phyloP scores from a whole-genome alignment of 1,284 basidiomycete species.

The Mycosarcoma mackinlayi region DNA sequence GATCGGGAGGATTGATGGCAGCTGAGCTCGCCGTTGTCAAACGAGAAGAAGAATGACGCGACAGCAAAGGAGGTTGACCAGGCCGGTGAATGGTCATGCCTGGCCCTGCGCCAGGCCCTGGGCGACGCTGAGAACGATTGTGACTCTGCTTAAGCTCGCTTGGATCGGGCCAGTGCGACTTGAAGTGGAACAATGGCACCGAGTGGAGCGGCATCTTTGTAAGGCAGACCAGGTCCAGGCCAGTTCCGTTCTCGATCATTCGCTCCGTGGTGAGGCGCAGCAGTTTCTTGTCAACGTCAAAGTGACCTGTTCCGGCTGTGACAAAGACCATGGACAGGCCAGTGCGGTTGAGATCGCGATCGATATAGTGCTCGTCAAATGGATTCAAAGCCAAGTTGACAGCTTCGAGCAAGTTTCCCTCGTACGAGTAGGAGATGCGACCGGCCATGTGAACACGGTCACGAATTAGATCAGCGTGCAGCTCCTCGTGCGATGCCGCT shows the following conservation, averaged over 20 bases:
- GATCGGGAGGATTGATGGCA: slow-evolving; percentile 48
- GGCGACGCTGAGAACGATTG: slow-evolving; percentile 20
- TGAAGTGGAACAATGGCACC: slow-evolving; percentile 71
- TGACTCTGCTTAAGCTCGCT: slow-evolving; percentile 31
- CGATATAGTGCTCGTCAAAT: slow-evolving; percentile 93
- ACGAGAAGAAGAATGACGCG: slow-evolving; percentile 38
- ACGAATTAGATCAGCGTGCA: slow-evolving; percentile 52
- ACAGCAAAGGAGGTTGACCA: slow-evolving; percentile 22
- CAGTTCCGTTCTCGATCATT: slow-evolving; percentile 94
- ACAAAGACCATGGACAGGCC: slow-evolving; percentile 86
- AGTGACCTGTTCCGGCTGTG: slow-evolving; percentile 94
- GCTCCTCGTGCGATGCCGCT: slow-evolving; percentile 52
- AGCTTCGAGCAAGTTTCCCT: slow-evolving; percentile 93
- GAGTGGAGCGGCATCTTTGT: slow-evolving; percentile 93
- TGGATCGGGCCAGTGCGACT: slow-evolving; percentile 47
- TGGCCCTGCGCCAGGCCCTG: slow-evolving; percentile 27
- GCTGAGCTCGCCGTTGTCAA: slow-evolving; percentile 10
- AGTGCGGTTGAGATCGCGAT: slow-evolving; percentile 92
- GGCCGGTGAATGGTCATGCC: slow-evolving; percentile 31
- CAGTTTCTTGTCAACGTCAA: slow-evolving; percentile 88
- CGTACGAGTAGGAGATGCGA: slow-evolving; percentile 84
- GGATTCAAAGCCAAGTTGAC: slow-evolving; percentile 93
- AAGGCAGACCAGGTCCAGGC: slow-evolving; percentile 87
- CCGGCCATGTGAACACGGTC: slow-evolving; percentile 71
- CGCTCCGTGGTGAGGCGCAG: slow-evolving; percentile 91